phyloP scores from a whole-genome alignment of 352 stramenopile species.

The Pythium rhizo-oryzae region DNA sequence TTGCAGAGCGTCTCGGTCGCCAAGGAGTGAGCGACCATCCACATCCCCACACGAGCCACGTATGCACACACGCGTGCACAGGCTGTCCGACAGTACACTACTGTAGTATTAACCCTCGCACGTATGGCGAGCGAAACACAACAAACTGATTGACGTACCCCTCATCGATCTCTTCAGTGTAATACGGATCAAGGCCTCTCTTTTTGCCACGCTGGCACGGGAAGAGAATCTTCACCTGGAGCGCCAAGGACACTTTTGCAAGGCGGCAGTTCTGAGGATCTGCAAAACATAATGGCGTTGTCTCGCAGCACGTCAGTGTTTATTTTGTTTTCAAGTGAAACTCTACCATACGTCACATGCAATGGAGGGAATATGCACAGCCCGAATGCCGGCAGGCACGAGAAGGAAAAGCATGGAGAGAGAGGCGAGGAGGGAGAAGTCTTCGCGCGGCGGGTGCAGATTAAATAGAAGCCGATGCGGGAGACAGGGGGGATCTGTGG shows the following conservation, averaged over 20 bases:
- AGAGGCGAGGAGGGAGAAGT: background rate
- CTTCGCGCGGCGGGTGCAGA: slow-evolving; percentile 1
- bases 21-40: slow-evolving; percentile 15
- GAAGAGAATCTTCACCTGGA: too few relatives aligned
- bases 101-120: background rate
- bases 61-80: too few relatives aligned
- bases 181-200: too few relatives aligned
- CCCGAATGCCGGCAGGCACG: background rate
- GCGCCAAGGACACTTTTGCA: too few relatives aligned
- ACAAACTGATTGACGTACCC: background rate
- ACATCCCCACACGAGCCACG: too few relatives aligned
- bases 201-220: too few relatives aligned
- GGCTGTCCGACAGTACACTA: background rate
- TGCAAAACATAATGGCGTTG: too few relatives aligned
- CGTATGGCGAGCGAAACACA: background rate
- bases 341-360: background rate
- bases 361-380: background rate
- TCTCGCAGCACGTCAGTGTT: background rate
- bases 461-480: slow-evolving; percentile 30
- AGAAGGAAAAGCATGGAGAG: too few relatives aligned
- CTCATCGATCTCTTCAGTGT: background rate
- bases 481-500: background rate
- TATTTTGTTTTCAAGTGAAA: background rate
- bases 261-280: too few relatives aligned
- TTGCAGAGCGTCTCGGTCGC: slow-evolving; percentile 49